Percentiles rank a stretch among this genome's conserved stretches.
Evolutionary conservation across 2,329 filamentous ascomycete genomes (phyloP).

Genomic region (Trichoderma asperellum): DNA sequence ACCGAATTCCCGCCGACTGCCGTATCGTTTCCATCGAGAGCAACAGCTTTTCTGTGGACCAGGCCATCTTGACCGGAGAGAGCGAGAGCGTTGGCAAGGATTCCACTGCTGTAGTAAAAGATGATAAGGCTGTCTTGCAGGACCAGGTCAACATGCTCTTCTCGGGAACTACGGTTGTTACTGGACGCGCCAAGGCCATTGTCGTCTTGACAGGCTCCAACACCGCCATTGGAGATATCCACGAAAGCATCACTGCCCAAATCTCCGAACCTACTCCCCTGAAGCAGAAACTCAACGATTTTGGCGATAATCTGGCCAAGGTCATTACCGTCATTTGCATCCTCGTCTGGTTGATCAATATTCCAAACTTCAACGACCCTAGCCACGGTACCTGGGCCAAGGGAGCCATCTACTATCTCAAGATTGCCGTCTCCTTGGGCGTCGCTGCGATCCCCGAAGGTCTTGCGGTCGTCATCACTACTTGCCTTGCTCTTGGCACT

Average conservation of each 20-base stretch:
- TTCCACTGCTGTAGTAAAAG: conserved; percentile 65
- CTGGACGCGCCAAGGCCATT: conserved; percentile 86
- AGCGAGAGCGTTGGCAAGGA: conserved; percentile 96
- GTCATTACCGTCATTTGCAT: conserved; percentile 97
- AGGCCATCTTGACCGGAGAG: conserved; percentile 95
- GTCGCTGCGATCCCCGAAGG: conserved; percentile 98
- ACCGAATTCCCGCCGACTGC: conserved; percentile 94
- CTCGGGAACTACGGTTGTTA: conserved; percentile 96
- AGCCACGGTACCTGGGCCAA: conserved; percentile 93
- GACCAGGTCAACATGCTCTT: conserved; percentile 98
- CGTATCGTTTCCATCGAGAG: conserved; percentile 87
- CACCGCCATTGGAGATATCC: conserved; percentile 97
- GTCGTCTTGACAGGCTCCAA: conserved; percentile 87
- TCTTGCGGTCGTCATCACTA: conserved; percentile 98
- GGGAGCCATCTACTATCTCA: conserved; percentile 98
- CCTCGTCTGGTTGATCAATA: conserved; percentile 97
- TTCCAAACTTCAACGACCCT: conserved; percentile 94
- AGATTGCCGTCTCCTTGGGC: conserved; percentile 97
- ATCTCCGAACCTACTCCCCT: conserved; percentile 96
- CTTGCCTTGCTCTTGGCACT: conserved; percentile 91
- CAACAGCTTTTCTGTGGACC: conserved; percentile 96
- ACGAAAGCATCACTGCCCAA: conserved; percentile 97
- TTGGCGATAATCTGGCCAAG: conserved; percentile 93
- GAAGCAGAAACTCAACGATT: conserved; percentile 99
- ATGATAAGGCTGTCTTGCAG: conserved; percentile 88